Percentiles rank a stretch among this genome's conserved stretches.
phyloP scores from a whole-genome alignment of 2,329 filamentous ascomycete genomes.

The Alternaria consortialis region DNA sequence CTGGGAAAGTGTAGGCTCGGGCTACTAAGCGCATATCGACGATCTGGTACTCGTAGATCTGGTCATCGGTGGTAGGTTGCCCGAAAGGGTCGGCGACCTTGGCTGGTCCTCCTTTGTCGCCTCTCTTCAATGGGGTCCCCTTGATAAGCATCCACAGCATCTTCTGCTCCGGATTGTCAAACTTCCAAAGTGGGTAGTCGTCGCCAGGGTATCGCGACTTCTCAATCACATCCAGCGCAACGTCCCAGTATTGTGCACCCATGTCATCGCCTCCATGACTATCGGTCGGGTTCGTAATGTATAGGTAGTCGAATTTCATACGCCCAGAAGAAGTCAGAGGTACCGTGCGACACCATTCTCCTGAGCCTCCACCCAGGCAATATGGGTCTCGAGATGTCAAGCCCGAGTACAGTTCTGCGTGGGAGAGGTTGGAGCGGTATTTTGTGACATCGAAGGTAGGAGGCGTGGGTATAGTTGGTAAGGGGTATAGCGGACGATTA shows the following conservation, averaged over 20 bases:
- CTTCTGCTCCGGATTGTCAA: conserved; percentile 34
- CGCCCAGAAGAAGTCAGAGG: conserved; percentile 12
- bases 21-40: conserved; percentile 32
- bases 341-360: conserved; percentile 30
- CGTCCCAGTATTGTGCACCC: conserved; percentile 35
- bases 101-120: conserved; percentile 9
- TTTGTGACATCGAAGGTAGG: conserved; percentile 30
- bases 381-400: conserved; percentile 32
- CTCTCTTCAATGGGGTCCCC: conserved; percentile 25
- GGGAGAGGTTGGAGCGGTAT: conserved; percentile 34
- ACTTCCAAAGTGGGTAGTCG: conserved; percentile 25
- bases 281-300: conserved; percentile 24
- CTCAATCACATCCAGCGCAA: conserved; percentile 44
- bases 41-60: conserved; percentile 37
- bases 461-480: conserved; percentile 36
- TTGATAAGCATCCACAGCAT: conserved; percentile 39
- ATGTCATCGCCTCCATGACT: conserved; percentile 21
- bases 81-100: conserved; percentile 32
- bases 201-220: conserved; percentile 16
- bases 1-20: conserved; percentile 33
- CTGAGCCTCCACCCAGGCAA: conserved; percentile 18
- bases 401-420: conserved; percentile 34
- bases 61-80: conserved; percentile 21
- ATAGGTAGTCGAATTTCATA: conserved; percentile 35
- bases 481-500: conserved; percentile 36